Evolutionary conservation across 1,284 basidiomycete species (phyloP), one percentile per base, ranked within the genome.

Genomic region (Tilletia horrida): DNA sequence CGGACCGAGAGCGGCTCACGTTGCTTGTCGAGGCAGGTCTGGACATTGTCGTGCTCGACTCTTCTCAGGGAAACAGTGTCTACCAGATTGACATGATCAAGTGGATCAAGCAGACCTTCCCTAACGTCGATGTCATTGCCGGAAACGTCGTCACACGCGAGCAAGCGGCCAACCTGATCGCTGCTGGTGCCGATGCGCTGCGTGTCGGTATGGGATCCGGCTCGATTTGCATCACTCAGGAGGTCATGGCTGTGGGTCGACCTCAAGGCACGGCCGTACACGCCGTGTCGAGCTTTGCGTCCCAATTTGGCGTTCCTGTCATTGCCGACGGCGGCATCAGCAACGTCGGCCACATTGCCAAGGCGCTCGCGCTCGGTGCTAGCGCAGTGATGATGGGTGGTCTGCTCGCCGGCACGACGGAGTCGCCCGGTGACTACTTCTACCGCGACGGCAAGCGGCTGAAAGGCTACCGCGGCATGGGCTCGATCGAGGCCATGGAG

Each of bases 301-400:
- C 83, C 83, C 88, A 90, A 82, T 98, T 99, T 82, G 96, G 95
- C 52, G 90, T 99, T 1, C 96, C 95, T 8, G 92, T 96, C 76
- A 91, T 97, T 73, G 95, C 96, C n/a, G 96, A 99, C 82, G 95
- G 95, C 66, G 95, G 96, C 67, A 90, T 99, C 76, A 85, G 88
- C 63, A 98, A 98, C 83, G 92, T 98, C 43, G 95, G 95, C 0
- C 95, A 99, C 84, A 91, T 97, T 77, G 93, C 97, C 81, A 99
- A 99, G 85, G 95, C 95, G 1, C 85, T 98, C 61, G 86, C 93
- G 3, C 88, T 99, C 29, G 95, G 95, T 68, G 95, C 95, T 4
- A 89, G 90, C 29, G 94, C 92, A 7, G 93, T 97, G 70, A 98
- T 98, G 95, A 97, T 98, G 95, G 95, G 95, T 65, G 91, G 93